A percentile compares a stretch with the other conserved stretches of the same genome.
Conservation (phyloP, 176 grass and related monocot genomes). For the Cenchrus americanus region DNA sequence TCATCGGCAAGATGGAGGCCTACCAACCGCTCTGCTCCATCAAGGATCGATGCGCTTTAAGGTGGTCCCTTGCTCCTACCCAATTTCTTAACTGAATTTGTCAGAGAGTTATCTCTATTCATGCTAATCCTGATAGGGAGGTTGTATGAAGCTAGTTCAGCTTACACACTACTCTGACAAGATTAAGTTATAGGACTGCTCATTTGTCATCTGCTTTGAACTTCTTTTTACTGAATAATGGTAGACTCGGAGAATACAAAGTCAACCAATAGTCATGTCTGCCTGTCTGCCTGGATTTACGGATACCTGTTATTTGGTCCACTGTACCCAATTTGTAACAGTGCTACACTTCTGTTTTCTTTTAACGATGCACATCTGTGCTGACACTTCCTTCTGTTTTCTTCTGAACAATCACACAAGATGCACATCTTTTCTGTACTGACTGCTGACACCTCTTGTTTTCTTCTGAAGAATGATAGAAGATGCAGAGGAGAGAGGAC, state of each 20-base stretch:
- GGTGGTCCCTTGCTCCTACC: slow-evolving; percentile 38
- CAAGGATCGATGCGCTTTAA: slow-evolving; percentile 70
- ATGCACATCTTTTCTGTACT: slow-evolving; percentile 37
- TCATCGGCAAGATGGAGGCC: slow-evolving; percentile 72
- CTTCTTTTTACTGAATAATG: not conserved
- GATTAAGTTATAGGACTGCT: not conserved
- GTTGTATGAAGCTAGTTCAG: not conserved
- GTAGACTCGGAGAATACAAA: not conserved
- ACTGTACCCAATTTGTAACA: not conserved
- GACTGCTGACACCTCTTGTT: not conserved
- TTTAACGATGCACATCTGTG: not conserved
- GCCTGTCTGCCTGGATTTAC: not conserved
- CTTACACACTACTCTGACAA: not conserved
- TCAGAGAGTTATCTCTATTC: not conserved
- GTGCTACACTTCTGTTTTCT: not conserved
- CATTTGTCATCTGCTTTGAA: not conserved
- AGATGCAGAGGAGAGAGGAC: slow-evolving; percentile 76
- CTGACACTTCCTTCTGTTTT: not conserved
- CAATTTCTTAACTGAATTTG: not conserved
- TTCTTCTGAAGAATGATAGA: slow-evolving; percentile 72
- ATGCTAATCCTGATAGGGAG: not conserved
- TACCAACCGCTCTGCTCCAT: slow-evolving; percentile 82
- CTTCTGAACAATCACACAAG: slow-evolving; percentile 71
- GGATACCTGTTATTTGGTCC: not conserved
- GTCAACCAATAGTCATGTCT: not conserved